These are phyloP conservation scores for Fraxinus nigra DNA, from an alignment of 305 asterid species.

Conservation along the genomic window DNA sequence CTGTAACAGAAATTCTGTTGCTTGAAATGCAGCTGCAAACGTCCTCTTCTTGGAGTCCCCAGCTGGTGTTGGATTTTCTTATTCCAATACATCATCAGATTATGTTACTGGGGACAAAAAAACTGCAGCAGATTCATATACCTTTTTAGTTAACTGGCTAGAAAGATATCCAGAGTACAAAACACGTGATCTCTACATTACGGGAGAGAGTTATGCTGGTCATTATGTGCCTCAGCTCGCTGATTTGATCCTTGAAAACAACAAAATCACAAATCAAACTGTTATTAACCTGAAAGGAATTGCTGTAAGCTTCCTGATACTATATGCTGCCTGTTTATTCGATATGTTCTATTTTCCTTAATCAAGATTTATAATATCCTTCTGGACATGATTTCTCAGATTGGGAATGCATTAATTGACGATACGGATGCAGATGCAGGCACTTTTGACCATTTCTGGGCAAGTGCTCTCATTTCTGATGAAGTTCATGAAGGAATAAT, in stretches of 20 bases:
- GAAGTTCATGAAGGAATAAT: slow-evolving; percentile 33
- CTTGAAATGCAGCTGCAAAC: slow-evolving; percentile 40
- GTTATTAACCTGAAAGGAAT: slow-evolving; percentile 46
- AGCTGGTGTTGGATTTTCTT: slow-evolving; percentile 53
- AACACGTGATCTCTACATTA: slow-evolving; percentile 31
- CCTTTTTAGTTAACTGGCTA: slow-evolving; percentile 44
- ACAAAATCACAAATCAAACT: slow-evolving; percentile 35
- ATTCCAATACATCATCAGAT: slow-evolving; percentile 44
- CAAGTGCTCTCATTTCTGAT: slow-evolving; percentile 48
- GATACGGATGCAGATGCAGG: slow-evolving; percentile 23
- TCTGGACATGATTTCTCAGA: slow-evolving; percentile 19
- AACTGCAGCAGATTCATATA: slow-evolving; percentile 37
- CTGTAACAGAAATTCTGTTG: background rate
- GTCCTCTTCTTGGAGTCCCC: slow-evolving; percentile 50
- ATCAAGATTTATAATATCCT: background rate
- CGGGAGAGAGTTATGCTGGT: slow-evolving; percentile 50
- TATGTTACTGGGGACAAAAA: slow-evolving; percentile 30
- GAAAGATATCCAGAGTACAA: slow-evolving; percentile 54
- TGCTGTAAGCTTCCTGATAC: slow-evolving; percentile 31
- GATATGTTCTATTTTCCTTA: too few species aligned
- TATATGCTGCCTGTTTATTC: background rate
- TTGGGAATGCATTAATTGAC: slow-evolving; percentile 44
- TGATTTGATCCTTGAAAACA: slow-evolving; percentile 36
- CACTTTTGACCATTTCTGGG: slow-evolving; percentile 32
- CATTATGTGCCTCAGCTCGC: slow-evolving; percentile 56